Conservation (phyloP, 1,139 yeast genomes). For the Kurtzmaniella quercitrusa region DNA sequence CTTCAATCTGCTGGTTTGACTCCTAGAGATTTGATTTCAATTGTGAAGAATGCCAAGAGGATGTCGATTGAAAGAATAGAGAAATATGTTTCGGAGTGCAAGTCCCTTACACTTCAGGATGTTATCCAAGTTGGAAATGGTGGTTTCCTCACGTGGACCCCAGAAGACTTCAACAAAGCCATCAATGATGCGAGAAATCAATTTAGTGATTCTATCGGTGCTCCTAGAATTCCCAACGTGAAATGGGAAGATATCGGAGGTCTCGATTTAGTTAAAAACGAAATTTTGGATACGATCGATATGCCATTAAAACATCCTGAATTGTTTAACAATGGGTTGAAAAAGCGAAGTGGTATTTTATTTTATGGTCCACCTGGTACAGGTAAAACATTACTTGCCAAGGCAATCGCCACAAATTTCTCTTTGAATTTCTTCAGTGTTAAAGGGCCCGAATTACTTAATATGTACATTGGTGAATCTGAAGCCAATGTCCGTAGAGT, state of each 20-base stretch:
- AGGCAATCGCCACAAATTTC: slow-evolving; percentile 94
- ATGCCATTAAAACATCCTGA: slow-evolving; percentile 94
- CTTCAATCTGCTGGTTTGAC: slow-evolving; percentile 91
- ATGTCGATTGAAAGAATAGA: slow-evolving; percentile 52
- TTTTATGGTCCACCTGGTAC: slow-evolving; percentile 99
- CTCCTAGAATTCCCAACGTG: slow-evolving; percentile 92
- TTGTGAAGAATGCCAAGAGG: slow-evolving; percentile 62
- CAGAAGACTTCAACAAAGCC: slow-evolving; percentile 67
- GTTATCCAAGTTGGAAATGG: slow-evolving; percentile 41
- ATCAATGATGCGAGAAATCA: slow-evolving; percentile 81
- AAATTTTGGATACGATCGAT: slow-evolving; percentile 90
- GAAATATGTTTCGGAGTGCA: slow-evolving; percentile 11
- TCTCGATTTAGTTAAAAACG: slow-evolving; percentile 81
- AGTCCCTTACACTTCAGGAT: slow-evolving; percentile 18
- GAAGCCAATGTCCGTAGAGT: slow-evolving; percentile 95
- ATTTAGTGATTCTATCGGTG: slow-evolving; percentile 92
- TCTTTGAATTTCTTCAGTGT: slow-evolving; percentile 92
- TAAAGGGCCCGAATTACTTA: slow-evolving; percentile 90
- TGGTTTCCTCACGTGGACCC: slow-evolving; percentile 53
- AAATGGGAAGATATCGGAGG: slow-evolving; percentile 97
- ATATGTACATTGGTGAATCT: slow-evolving; percentile 98
- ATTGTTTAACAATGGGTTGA: slow-evolving; percentile 79
- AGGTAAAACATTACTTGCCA: slow-evolving; percentile 90
- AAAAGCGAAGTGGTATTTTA: slow-evolving; percentile 88
- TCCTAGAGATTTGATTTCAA: slow-evolving; percentile 75